Conservation (phyloP, 768 basidiomycete species). For the Gymnopilus dilepis region DNA sequence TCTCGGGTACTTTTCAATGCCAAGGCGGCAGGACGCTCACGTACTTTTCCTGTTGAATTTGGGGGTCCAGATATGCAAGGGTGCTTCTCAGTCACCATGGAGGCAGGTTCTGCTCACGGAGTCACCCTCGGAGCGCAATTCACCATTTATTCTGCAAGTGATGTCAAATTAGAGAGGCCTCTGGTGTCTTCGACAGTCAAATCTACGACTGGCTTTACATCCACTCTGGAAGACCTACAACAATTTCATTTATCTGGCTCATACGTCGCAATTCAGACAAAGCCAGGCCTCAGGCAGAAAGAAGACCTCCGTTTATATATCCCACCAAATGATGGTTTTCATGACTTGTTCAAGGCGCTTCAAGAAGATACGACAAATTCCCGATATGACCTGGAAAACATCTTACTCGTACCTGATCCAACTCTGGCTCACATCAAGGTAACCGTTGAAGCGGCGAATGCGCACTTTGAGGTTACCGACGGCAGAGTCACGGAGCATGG, state of each 20-base stretch:
- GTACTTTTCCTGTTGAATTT: not conserved
- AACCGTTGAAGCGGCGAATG: conserved; percentile 4
- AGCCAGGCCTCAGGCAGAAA: conserved; percentile 8
- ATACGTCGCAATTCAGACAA: conserved; percentile 19
- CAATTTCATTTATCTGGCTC: not conserved
- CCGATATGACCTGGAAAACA: conserved; percentile 2
- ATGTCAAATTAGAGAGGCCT: not conserved
- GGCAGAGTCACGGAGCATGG: not conserved
- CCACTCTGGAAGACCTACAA: not conserved
- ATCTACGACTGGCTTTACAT: not conserved
- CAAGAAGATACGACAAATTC: not conserved
- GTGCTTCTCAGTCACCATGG: not conserved
- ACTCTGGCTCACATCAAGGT: conserved; percentile 15
- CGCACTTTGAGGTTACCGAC: not conserved
- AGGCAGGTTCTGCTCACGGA: conserved; percentile 18
- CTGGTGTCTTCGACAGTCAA: not conserved
- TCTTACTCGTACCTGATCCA: conserved; percentile 11
- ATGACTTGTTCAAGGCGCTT: not conserved
- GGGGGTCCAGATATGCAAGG: too few species aligned
- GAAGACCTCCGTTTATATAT: conserved; percentile 17
- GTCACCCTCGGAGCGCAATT: conserved; percentile 18
- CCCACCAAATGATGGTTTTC: conserved; percentile 5
- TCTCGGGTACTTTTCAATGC: conserved; percentile 15
- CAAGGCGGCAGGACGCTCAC: not conserved
- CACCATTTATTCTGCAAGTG: not conserved